These are phyloP conservation scores for Raphanus raphanistrum DNA, from an alignment of 345 rosid genomes.

Conservation along the genomic window DNA sequence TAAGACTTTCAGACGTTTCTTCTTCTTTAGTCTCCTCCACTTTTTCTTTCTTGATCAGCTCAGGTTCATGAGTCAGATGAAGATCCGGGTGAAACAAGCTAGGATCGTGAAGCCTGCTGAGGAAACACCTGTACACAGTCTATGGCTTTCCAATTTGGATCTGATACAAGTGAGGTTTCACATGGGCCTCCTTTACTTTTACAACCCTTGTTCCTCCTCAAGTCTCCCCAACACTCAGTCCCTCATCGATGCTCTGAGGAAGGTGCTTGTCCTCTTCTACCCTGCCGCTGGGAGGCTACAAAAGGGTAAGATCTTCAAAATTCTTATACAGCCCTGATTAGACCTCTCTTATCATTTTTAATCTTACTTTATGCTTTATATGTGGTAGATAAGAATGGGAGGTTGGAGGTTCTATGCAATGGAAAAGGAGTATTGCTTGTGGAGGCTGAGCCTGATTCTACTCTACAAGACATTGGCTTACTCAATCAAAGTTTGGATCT, in stretches of 20 bases:
- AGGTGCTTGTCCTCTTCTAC: constrained; percentile 45
- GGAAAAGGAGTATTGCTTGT: constrained; percentile 45
- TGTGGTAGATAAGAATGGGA: constrained; percentile 37
- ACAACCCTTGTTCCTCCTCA: constrained; percentile 28
- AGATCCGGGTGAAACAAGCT: constrained; percentile 37
- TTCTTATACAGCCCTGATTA: background rate
- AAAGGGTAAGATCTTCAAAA: constrained; percentile 18
- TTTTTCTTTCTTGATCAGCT: background rate
- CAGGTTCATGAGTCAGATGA: constrained; percentile 37
- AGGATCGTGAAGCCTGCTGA: constrained; percentile 36
- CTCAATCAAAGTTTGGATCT: constrained; percentile 23
- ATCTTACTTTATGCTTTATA: background rate
- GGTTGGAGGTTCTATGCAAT: constrained; percentile 44
- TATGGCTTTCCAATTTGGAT: constrained; percentile 49
- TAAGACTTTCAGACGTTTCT: background rate
- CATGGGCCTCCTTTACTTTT: constrained; percentile 37
- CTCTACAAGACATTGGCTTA: constrained; percentile 25
- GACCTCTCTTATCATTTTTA: background rate
- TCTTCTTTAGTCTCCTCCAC: background rate
- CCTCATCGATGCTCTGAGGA: constrained; percentile 42
- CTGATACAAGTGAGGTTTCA: constrained; percentile 18
- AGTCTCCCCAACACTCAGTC: constrained; percentile 25
- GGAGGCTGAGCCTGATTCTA: constrained; percentile 38
- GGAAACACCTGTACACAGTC: constrained; percentile 32
- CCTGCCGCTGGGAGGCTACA: constrained; percentile 49